Percentiles rank a stretch among this genome's conserved stretches.
Conservation (phyloP, 75 land plant species). For the Isoetes taiwanensis region DNA sequence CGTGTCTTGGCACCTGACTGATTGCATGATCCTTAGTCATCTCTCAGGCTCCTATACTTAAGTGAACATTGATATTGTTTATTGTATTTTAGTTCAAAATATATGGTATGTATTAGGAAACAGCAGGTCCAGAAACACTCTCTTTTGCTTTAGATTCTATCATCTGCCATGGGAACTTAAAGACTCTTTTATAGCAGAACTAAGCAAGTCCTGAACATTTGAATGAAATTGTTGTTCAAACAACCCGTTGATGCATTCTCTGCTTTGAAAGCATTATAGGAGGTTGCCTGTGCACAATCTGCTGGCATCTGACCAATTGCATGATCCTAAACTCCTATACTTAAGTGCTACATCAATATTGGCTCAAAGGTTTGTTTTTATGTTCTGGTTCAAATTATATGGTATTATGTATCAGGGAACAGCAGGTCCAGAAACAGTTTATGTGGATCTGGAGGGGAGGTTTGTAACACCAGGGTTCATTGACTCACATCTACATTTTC, state of each 20-base stretch:
- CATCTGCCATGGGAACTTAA: no score
- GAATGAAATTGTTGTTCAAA: not conserved
- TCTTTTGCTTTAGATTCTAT: no score
- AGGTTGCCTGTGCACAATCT: not conserved
- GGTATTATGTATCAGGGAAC: constrained; percentile 32
- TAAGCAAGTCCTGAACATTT: not conserved
- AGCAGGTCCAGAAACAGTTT: constrained; percentile 33
- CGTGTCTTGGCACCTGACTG: no score
- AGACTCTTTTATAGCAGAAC: no score
- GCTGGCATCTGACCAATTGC: not conserved
- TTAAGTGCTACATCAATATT: not conserved
- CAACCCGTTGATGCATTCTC: not conserved
- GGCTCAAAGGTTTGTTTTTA: not conserved
- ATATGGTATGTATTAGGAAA: no score
- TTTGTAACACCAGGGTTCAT: constrained; percentile 83
- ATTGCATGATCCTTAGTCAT: no score
- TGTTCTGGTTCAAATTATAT: no score
- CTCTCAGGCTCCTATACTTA: no score
- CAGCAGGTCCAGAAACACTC: no score
- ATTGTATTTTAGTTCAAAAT: no score
- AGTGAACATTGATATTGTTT: no score
- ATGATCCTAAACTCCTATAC: not conserved
- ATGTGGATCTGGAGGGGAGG: constrained; percentile 52
- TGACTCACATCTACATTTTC: constrained; percentile 80
- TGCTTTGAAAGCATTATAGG: not conserved